Base-by-base conservation (phyloP, 148 eudicot genomes). In the Rhododendron griersonianum region DNA sequence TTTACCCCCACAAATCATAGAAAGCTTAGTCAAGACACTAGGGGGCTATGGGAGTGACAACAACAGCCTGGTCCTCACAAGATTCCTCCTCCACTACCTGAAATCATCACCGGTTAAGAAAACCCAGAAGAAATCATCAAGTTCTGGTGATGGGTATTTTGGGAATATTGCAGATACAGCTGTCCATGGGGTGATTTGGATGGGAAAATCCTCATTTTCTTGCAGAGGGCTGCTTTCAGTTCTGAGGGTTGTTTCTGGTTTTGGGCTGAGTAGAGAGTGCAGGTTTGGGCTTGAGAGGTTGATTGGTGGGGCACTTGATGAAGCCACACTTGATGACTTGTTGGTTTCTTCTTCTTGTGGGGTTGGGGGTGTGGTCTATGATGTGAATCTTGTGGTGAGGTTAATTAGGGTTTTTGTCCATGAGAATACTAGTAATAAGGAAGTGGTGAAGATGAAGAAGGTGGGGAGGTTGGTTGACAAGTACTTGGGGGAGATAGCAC, bases 401-500 rank as follows among this genome's bases (percentile, higher is more conserved):
- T 84, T 96, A 86, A 87, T 94, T 14, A 90, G 92, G 53, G 87
- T 94, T 81, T 95, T 94, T 87, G 95, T 94, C 61, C 90, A 89
- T 75, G 16, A 30, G 11, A 63, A 63, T 63, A 2, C 3, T 28
- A n/a, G n/a, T n/a, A 61, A 63, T n/a, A 63, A n/a, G 23, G 71
- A 5, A 65, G 87, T 83, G 1, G 81, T 90, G 61, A 93, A 92
- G 89, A 83, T 93, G 89, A 89, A 88, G 84, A 94, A 90, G 86
- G 92, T 96, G 19, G 98, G 96, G 9, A 84, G 87, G 82, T 78
- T 96, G 83, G 73, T 93, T 45, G 98, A 96, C 87, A 92, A 92
- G 89, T 96, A 96, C 81, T 86, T 96, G 88, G 90, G 91, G 11
- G 98, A 96, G 86, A 94, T 96, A 37, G 93, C 96, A 11, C 98